Evolutionary conservation across 257 asterid genomes (phyloP), one percentile per base, ranked within the genome.

Genomic region (Gynochthodes officinalis): DNA sequence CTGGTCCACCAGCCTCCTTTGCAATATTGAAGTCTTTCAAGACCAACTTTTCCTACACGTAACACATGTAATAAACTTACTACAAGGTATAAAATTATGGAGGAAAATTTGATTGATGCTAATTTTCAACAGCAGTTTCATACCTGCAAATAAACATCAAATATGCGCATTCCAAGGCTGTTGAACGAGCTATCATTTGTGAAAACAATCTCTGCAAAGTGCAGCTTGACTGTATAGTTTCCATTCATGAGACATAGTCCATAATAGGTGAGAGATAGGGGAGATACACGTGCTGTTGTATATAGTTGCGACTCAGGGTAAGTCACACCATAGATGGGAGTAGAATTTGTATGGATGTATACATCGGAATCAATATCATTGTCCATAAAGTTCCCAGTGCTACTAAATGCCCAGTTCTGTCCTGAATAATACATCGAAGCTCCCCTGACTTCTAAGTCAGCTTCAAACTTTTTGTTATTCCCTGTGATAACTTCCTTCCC

Each of bases 71-170:
- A 44, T n/a, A 1, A 73, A 59, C 19, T 73, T 27, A 46, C 30
- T 60, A 44, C 61, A 23, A 40, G 8, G 39, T 14, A 0, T 28
- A 46, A 46, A 54, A 64, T 54, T 18, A 2, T 7, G 14, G 48
- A 40, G 52, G 30, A 66, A 57, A 28, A 1, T 39, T 21, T 21
- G 23, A 66, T 8, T 10, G 33, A 18, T 23, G 21, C 35, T 33
- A 27, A 25, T 46, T 39, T 71, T n/a, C 39, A 11, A n/a, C 2
- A 33, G 64, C 1, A 16, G 52, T 13, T 3, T 42, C 32, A 72
- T 86, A 90, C 98, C 97, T 93, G 97, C 80, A 93, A 76, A 82
- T 93, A 89, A 68, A 93, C 96, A 70, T 93, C 96, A 72, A 93
- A 93, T 69, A 86, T 83, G 70, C 98, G 91, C 77, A 83, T 85